Conservation (phyloP, 2,329 filamentous ascomycete genomes). For the Apiospora malaysiana region DNA sequence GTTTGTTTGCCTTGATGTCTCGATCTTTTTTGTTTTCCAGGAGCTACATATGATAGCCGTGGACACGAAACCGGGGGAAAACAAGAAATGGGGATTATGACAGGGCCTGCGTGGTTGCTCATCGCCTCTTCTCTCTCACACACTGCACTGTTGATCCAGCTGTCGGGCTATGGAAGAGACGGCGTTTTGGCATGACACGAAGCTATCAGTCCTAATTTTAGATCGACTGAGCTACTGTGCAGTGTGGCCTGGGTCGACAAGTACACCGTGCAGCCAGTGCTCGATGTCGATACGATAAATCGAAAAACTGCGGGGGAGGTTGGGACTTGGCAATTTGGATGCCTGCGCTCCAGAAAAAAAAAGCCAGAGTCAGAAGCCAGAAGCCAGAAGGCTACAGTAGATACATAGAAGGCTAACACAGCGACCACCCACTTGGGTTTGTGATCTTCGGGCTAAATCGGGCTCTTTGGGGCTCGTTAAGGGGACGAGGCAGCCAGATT, state of each 20-base stretch:
- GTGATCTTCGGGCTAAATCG: background rate
- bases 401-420: background rate
- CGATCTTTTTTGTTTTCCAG: conserved; percentile 2
- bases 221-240: conserved; percentile 1
- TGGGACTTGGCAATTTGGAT: background rate
- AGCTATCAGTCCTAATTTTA: conserved; percentile 16
- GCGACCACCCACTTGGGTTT: conserved; percentile 7
- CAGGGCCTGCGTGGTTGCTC: background rate
- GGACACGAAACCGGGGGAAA: background rate
- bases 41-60: background rate
- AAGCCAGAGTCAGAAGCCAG: background rate
- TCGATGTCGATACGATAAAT: conserved; percentile 13
- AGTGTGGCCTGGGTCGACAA: background rate
- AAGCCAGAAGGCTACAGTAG: too few relatives aligned
- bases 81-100: conserved; percentile 3
- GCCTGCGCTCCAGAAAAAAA: background rate
- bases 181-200: conserved; percentile 17
- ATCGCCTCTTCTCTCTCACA: background rate
- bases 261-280: conserved; percentile 14
- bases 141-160: background rate
- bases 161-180: conserved; percentile 15
- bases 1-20: background rate
- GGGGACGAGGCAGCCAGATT: background rate
- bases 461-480: background rate
- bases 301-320: conserved; percentile 16